A percentile compares a stretch with the other conserved stretches of the same genome.
phyloP scores from a whole-genome alignment of 169 alveolate species.

The Cytauxzoon felis region DNA sequence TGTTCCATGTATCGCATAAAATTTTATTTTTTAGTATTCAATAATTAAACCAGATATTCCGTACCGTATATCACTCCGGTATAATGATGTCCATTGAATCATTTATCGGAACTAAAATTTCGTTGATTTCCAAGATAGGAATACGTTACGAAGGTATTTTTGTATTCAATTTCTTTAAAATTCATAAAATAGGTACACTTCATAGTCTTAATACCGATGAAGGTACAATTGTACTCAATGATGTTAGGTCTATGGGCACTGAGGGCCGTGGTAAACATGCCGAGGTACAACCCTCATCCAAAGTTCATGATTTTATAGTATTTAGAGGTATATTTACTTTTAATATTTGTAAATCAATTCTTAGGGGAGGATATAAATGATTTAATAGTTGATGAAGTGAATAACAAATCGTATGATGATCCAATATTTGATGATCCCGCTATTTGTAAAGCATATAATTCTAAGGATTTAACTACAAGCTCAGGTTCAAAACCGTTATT shows the following conservation, averaged over 20 bases:
- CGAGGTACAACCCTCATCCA: conserved; percentile 80
- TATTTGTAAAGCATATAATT: conserved; percentile 20
- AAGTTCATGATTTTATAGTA: conserved; percentile 76
- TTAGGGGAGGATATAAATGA: conserved; percentile 78
- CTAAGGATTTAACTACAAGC: conserved; percentile 1
- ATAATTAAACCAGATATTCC: no score
- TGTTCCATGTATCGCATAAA: no score
- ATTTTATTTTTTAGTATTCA: no score
- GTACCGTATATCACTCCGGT: no score
- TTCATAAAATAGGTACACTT: conserved; percentile 58
- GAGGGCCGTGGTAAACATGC: conserved; percentile 80
- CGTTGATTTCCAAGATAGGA: conserved; percentile 73
- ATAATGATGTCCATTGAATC: conserved; percentile 71
- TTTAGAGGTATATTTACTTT: conserved; percentile 69
- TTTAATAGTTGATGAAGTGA: conserved; percentile 74
- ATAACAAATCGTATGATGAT: conserved; percentile 57
- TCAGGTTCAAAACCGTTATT: neutral
- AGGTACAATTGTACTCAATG: conserved; percentile 79
- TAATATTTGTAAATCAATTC: neutral
- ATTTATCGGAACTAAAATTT: conserved; percentile 73
- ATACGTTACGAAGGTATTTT: conserved; percentile 78
- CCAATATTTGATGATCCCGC: conserved; percentile 56
- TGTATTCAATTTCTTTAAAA: neutral
- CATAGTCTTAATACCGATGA: conserved; percentile 80
- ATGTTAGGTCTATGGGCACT: conserved; percentile 84